Percentiles rank a stretch among this genome's conserved stretches.
Evolutionary conservation across 2,329 filamentous ascomycete species (phyloP).

Genomic region (Mycosphaerella arachidis): DNA sequence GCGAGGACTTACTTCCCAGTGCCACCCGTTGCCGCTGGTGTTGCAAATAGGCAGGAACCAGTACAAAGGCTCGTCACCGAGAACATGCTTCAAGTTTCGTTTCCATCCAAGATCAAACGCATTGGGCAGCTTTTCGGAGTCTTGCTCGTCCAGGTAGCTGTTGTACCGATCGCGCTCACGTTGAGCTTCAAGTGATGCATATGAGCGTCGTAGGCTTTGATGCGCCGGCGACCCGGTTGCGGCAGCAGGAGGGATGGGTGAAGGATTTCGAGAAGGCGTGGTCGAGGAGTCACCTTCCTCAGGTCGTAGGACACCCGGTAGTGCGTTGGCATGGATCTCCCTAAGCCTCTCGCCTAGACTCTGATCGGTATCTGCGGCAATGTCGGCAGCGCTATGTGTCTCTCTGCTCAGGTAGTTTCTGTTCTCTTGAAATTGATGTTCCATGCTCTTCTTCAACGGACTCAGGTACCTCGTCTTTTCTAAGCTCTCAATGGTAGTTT

Average conservation of each 20-base stretch:
- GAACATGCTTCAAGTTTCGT: slow-evolving; percentile 73
- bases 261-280: slow-evolving; percentile 28
- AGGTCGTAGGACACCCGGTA: slow-evolving; percentile 73
- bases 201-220: slow-evolving; percentile 41
- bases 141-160: slow-evolving; percentile 82
- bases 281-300: slow-evolving; percentile 68
- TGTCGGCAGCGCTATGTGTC: slow-evolving; percentile 1
- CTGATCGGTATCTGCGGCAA: slow-evolving; percentile 16
- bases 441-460: slow-evolving; percentile 67
- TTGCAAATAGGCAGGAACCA: slow-evolving; percentile 81
- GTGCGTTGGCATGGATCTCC: slow-evolving; percentile 75
- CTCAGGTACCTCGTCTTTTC: slow-evolving; percentile 94
- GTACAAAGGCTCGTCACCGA: slow-evolving; percentile 66
- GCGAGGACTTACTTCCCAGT: slow-evolving; percentile 77
- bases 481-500: slow-evolving; percentile 93
- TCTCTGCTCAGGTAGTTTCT: slow-evolving; percentile 44
- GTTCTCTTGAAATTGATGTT: slow-evolving; percentile 50
- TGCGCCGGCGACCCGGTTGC: slow-evolving; percentile 39
- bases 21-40: slow-evolving; percentile 88
- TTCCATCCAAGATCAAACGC: slow-evolving; percentile 88
- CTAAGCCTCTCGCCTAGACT: slow-evolving; percentile 66
- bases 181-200: slow-evolving; percentile 56
- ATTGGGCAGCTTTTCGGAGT: slow-evolving; percentile 81
- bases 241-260: slow-evolving; percentile 17
- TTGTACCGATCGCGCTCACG: slow-evolving; percentile 66